A percentile compares a stretch with the other conserved stretches of the same genome.
Conservation (phyloP, 192 early-diverging fungal species). For the Cetraspora pellucida region DNA sequence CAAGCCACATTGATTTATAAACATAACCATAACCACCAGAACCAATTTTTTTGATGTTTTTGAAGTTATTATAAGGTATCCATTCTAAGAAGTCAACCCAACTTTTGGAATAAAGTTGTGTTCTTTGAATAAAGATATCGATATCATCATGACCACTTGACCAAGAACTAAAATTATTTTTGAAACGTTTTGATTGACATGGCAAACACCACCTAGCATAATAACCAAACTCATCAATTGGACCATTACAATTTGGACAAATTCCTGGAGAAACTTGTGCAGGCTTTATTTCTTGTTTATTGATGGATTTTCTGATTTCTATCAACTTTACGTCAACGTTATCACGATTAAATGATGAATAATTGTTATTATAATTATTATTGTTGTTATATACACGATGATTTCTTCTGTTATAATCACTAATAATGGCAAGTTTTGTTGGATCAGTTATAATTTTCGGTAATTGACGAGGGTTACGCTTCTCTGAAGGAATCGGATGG, state of each 20-base stretch:
- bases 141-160: slow-evolving; percentile 6
- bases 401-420: no score
- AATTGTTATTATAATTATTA: no score
- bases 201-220: not conserved
- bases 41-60: not conserved
- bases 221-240: not conserved
- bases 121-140: slow-evolving; percentile 14
- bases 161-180: slow-evolving; percentile 6
- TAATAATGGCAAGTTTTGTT: no score
- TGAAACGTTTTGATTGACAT: slow-evolving; percentile 3
- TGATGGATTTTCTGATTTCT: no score
- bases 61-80: slow-evolving; percentile 23
- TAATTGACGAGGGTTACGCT: no score
- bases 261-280: not conserved
- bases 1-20: slow-evolving; percentile 5
- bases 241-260: not conserved
- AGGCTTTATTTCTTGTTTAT: no score
- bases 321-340: no score
- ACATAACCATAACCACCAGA: slow-evolving; percentile 2
- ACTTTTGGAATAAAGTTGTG: not conserved
- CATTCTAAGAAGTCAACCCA: slow-evolving; percentile 6
- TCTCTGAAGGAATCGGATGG: no score
- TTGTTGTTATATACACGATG: no score
- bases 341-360: no score
- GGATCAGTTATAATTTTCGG: no score